A percentile compares a stretch with the other conserved stretches of the same genome.
phyloP scores from a whole-genome alignment of 148 eudicot species.

The Tetragonia tetragonoides region DNA sequence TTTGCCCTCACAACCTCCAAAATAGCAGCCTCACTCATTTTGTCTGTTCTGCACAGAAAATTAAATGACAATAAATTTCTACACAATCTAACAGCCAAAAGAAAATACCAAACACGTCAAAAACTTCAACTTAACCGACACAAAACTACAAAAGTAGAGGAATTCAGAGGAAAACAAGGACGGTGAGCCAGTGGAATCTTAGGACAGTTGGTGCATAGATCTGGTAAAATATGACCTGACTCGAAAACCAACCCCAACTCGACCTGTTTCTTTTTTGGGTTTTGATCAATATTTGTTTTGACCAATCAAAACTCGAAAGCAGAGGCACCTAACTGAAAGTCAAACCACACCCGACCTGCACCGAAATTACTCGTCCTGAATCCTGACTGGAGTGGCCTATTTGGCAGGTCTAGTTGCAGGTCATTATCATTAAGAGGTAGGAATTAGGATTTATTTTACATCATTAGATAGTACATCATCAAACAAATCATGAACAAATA shows the following conservation, averaged over 20 bases:
- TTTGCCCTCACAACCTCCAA: slow-evolving; percentile 68
- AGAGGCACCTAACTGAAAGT: no score
- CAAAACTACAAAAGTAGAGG: background rate
- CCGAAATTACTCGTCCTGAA: no score
- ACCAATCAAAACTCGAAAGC: no score
- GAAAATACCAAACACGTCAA: background rate
- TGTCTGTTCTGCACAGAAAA: slow-evolving; percentile 84
- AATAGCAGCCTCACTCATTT: slow-evolving; percentile 89
- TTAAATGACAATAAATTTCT: slow-evolving; percentile 9
- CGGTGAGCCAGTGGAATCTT: background rate
- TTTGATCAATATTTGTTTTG: no score
- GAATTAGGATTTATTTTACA: background rate
- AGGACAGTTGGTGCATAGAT: background rate
- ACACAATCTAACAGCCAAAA: slow-evolving; percentile 12
- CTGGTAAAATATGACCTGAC: no score
- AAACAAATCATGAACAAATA: background rate
- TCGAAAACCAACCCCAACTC: no score
- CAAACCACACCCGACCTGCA: no score
- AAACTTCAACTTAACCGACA: background rate
- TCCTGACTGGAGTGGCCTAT: no score
- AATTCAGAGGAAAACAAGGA: background rate
- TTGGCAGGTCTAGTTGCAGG: background rate
- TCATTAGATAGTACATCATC: background rate
- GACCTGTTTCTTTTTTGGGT: no score
- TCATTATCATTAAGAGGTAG: background rate